A percentile compares a stretch with the other conserved stretches of the same genome.
Evolutionary conservation across 2,329 filamentous ascomycete genomes (phyloP).

Genomic region (Stachybotrys chlorohalonatus): DNA sequence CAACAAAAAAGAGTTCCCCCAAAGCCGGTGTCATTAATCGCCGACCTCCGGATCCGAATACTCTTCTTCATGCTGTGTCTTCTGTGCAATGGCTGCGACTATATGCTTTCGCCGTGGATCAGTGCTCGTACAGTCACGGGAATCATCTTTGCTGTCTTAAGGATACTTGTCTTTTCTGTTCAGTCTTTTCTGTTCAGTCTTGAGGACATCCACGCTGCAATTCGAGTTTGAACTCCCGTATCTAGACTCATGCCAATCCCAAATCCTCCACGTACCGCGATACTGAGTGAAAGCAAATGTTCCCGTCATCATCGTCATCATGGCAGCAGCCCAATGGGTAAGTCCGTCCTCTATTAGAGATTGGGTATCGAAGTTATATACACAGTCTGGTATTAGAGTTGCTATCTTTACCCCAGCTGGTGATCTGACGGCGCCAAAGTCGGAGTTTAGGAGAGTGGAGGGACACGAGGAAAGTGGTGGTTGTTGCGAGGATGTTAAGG

Average conservation of each 20-base stretch:
- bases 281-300: conserved; percentile 7
- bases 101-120: too few species aligned
- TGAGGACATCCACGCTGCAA: neutral
- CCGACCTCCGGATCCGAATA: too few species aligned
- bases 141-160: neutral
- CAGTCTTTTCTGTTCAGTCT: neutral
- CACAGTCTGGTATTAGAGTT: conserved; percentile 16
- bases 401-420: conserved; percentile 11
- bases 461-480: conserved; percentile 10
- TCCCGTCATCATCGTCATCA: conserved; percentile 2
- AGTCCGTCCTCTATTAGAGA: conserved; percentile 11
- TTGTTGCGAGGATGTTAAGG: neutral
- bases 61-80: too few species aligned
- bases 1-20: too few species aligned
- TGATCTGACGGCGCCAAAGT: conserved; percentile 10
- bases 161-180: neutral
- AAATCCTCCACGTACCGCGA: conserved; percentile 10
- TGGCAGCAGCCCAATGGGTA: conserved; percentile 6
- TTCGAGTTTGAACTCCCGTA: neutral
- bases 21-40: too few species aligned
- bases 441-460: conserved; percentile 11
- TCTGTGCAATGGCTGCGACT: too few species aligned
- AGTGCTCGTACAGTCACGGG: too few species aligned
- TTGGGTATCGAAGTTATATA: conserved; percentile 18
- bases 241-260: conserved; percentile 11